Evolutionary conservation across 179 eudicot genomes (phyloP).

Genomic region (Spinacia oleracea): DNA sequence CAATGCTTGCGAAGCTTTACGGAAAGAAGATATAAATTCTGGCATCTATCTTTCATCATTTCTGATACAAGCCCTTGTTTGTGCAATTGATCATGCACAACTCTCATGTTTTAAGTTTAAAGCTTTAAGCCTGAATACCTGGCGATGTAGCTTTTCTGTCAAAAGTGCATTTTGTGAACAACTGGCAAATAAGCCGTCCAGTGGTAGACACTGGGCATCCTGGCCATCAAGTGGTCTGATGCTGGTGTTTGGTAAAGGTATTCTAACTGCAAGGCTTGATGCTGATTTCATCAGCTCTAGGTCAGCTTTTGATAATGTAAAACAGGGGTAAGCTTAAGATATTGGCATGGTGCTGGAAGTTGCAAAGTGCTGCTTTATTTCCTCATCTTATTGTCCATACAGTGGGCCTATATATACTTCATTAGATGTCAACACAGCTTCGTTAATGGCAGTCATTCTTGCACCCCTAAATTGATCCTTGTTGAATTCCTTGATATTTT

Average conservation of each 20-base stretch:
- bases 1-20: not conserved
- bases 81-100: not conserved
- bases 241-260: not conserved
- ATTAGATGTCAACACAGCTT: not conserved
- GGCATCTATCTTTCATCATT: not conserved
- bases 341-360: no score
- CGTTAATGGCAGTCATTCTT: not conserved
- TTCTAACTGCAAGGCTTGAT: not conserved
- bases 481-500: not conserved
- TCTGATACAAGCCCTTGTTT: not conserved
- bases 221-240: not conserved
- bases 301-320: not conserved
- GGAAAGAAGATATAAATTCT: not conserved
- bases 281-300: not conserved
- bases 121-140: not conserved
- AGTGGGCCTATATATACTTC: not conserved
- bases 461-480: not conserved
- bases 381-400: not conserved
- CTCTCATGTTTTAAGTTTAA: not conserved
- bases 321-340: not conserved
- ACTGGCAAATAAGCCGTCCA: not conserved
- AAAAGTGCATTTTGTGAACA: not conserved
- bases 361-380: not conserved
- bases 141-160: not conserved
- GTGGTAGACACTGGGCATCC: not conserved